These are phyloP conservation scores for Casuarina equisetifolia DNA, from an alignment of 306 rosid genomes.

Conservation along the genomic window DNA sequence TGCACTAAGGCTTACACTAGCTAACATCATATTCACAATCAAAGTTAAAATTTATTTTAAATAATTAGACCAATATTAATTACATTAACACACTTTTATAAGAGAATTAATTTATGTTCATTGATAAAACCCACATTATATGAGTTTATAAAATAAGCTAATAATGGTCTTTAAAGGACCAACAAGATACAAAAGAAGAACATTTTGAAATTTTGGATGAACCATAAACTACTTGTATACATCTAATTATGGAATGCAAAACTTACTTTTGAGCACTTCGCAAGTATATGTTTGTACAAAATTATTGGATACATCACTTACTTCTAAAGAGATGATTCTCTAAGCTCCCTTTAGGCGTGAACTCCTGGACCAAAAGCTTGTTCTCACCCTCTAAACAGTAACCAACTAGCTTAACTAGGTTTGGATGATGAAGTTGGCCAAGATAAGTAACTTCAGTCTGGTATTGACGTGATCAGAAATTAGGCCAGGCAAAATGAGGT, in stretches of 20 bases:
- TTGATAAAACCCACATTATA: no score
- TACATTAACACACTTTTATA: no score
- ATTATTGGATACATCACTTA: constrained; percentile 35
- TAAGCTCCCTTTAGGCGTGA: constrained; percentile 93
- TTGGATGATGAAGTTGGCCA: constrained; percentile 85
- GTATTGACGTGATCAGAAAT: constrained; percentile 30
- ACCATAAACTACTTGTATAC: background rate
- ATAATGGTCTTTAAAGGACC: background rate
- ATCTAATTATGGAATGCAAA: no score
- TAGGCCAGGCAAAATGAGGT: constrained; percentile 16
- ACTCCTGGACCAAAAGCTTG: constrained; percentile 87
- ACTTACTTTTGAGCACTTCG: background rate
- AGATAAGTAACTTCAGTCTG: constrained; percentile 96
- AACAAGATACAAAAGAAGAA: background rate
- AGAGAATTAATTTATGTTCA: no score
- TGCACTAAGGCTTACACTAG: no score
- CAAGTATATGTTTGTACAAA: background rate
- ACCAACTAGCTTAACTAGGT: constrained; percentile 85
- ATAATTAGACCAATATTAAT: no score
- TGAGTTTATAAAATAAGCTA: no score
- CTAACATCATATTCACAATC: no score
- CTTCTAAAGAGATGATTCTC: constrained; percentile 94
- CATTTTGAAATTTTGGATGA: background rate
- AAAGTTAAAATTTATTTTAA: no score
- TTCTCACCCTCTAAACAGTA: constrained; percentile 91